Base-by-base conservation (phyloP, 2,329 filamentous ascomycete species). In the Pseudopyrenochaeta lycopersici region DNA sequence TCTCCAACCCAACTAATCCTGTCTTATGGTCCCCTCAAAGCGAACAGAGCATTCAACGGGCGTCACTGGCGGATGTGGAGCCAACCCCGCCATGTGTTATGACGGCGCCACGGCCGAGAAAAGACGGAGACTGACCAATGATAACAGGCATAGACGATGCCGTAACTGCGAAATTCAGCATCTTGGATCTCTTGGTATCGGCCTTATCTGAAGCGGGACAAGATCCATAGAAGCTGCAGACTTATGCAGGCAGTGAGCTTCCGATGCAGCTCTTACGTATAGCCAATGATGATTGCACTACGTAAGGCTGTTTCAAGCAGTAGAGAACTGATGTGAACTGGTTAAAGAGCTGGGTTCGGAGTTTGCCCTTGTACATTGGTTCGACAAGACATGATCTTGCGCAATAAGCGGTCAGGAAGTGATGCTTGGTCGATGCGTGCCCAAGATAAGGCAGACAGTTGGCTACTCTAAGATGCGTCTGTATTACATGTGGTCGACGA, bases 151-250 rank as follows among this genome's bases (percentile, higher is more conserved):
- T 38, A 48, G 40, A 21, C 32, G 29, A 60, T 69, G 61, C 56
- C 60, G 67, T 69, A 66, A 68, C 36, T 39, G 49, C 17, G 17
- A 62, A 50, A 65, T 53, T 65, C 60, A 67, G 38, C 44, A 21
- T 43, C 20, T 54, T 43, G 17, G 49, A 42, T 58, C 39, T 44
- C 52, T 55, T 48, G 45, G 50, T 54, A 55, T 51, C 51, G 15
- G 50, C 50, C 68, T 73, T 73, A 73, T 73, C 70, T 66, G 35
- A 46, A 57, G 49, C 56, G 56, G 49, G 46, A 52, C 54, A 61
- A 46, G 52, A 46, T 35, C 21, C 27, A 20, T 21, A 41, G 17
- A 27, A 48, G 49, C 44, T 56, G 36, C 49, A 36, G 48, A 40
- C 53, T 55, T 35, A 64, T 67, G 59, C 64, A 64, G 60, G 63